phyloP scores from a whole-genome alignment of 805 yeast species.

The Jamesozyma piceae region DNA sequence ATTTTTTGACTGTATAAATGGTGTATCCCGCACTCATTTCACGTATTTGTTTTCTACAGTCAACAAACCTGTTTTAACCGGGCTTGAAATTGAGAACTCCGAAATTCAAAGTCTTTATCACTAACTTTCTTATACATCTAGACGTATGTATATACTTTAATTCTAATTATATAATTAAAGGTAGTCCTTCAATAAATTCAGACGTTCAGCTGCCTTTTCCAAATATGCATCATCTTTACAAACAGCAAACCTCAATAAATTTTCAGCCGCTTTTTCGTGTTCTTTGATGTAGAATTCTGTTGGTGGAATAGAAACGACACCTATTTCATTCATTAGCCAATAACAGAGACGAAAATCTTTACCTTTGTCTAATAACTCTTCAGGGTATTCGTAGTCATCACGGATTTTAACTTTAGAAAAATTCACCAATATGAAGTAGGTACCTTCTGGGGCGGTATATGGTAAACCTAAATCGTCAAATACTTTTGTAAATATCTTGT shows the following conservation, averaged over 20 bases:
- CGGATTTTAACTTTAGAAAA: constrained; percentile 78
- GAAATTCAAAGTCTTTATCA: too few relatives aligned
- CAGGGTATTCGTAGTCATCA: constrained; percentile 59
- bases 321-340: constrained; percentile 87
- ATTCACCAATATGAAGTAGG: constrained; percentile 85
- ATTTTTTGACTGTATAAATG: too few relatives aligned
- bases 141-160: too few relatives aligned
- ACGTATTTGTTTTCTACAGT: too few relatives aligned
- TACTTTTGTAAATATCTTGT: constrained; percentile 58
- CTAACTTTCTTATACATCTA: too few relatives aligned
- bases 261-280: constrained; percentile 69
- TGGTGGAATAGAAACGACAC: constrained; percentile 95
- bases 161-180: constrained; percentile 22
- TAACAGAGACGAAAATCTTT: constrained; percentile 82
- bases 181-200: constrained; percentile 61
- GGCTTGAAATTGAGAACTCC: too few relatives aligned
- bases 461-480: constrained; percentile 86
- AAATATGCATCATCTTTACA: constrained; percentile 83
- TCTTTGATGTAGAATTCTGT: constrained; percentile 79
- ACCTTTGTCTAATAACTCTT: constrained; percentile 55
- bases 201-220: constrained; percentile 70
- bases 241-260: constrained; percentile 85
- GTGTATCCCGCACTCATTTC: too few relatives aligned
- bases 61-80: too few relatives aligned
- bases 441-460: constrained; percentile 86